Base-by-base conservation (phyloP, 805 yeast species). In the Candida nitratophila region DNA sequence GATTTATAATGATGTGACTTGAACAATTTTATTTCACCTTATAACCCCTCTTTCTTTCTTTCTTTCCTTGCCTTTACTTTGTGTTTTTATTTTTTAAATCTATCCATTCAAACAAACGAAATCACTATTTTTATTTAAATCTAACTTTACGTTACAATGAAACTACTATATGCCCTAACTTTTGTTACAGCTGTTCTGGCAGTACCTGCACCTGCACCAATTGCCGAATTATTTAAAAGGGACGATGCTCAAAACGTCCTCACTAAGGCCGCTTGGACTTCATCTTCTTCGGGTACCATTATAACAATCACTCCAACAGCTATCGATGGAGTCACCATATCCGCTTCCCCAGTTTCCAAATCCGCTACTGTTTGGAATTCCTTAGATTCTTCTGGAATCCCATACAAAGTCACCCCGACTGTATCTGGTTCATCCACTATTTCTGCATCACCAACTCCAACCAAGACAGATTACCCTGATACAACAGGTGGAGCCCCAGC, bases 321-420 rank as follows among this genome's bases (percentile, higher is more conserved):
- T 37, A 70, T 76, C 49, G 76, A 71, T 39, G 81, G 80, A 32
- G 81, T 77, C 15, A 76, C 82, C 2, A 45, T 64, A 3, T 60
- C 65, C 38, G 67, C 65, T 17, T 65, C 73, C 2, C 74, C 76
- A 31, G 58, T 63, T 11, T 49, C 66, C 1, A 40, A 46, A 27
- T 54, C 65, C 17, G 60, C 70, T 5, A 69, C 75, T 10, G 60
- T 60, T 2, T 71, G 76, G 76, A 66, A 56, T 24, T 69, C 74
- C 9, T 55, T 71, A 17, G 76, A 71, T 46, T 53, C 56, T 16
- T 65, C 70, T 4, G 76, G 76, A 49, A 69, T 69, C 26, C 76
- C 76, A 42, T 65, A 58, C 44, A 50, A 51, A 19, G 56, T 69
- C 43, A 70, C 73, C 7, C 74, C 75, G 41, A 58, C 72, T 2